Evolutionary conservation across 2,329 filamentous ascomycete species (phyloP).

Genomic region (Diaporthe amygdali): DNA sequence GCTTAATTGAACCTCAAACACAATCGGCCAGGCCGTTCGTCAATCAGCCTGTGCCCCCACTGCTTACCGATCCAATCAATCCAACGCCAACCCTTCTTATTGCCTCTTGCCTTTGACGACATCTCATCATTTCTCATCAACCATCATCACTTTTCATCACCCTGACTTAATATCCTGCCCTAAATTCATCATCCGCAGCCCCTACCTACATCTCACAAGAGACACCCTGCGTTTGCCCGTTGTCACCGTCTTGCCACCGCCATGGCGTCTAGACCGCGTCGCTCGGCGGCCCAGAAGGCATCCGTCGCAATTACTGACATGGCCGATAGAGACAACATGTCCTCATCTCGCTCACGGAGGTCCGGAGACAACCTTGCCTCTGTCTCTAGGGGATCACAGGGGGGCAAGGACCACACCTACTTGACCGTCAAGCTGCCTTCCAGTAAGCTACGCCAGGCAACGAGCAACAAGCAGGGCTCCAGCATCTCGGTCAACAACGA

Average conservation of each 20-base stretch:
- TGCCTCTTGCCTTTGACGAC: slow-evolving; percentile 6
- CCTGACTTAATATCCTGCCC: not conserved
- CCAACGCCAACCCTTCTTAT: slow-evolving; percentile 4
- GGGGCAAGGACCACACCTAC: slow-evolving; percentile 51
- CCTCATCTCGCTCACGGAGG: slow-evolving; percentile 53
- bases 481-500: slow-evolving; percentile 40
- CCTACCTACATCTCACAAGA: not conserved
- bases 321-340: slow-evolving; percentile 59
- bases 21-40: slow-evolving; percentile 20
- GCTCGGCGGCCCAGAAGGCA: slow-evolving; percentile 51
- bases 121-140: not conserved
- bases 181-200: not conserved
- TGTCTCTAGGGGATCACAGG: slow-evolving; percentile 47
- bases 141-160: not conserved
- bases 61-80: slow-evolving; percentile 23
- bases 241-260: not conserved
- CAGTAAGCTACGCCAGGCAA: slow-evolving; percentile 57
- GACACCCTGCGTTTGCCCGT: not conserved
- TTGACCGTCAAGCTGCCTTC: slow-evolving; percentile 59
- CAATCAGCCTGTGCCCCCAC: slow-evolving; percentile 21
- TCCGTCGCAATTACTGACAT: slow-evolving; percentile 55
- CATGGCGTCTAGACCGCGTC: slow-evolving; percentile 56
- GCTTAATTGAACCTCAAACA: slow-evolving; percentile 21
- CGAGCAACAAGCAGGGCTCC: slow-evolving; percentile 42
- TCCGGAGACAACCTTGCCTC: slow-evolving; percentile 49